A percentile compares a stretch with the other conserved stretches of the same genome.
Conservation (phyloP, 2,329 filamentous ascomycete species). For the Teratosphaeria viscida region DNA sequence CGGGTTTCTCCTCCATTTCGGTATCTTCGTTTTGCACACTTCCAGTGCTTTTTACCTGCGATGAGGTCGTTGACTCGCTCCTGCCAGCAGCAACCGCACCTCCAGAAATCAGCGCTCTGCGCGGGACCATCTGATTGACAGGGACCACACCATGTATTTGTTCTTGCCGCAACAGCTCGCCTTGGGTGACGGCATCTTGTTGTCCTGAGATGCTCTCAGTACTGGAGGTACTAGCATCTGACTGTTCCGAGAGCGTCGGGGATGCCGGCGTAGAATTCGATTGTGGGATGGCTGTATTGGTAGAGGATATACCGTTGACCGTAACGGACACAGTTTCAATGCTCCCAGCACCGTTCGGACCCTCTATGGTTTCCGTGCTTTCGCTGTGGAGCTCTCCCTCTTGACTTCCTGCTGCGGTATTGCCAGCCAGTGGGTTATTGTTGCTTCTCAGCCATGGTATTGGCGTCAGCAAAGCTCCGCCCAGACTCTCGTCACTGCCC, state of each 20-base stretch:
- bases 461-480: constrained; percentile 82
- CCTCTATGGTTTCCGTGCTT: constrained; percentile 69
- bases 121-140: constrained; percentile 42
- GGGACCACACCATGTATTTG: constrained; percentile 73
- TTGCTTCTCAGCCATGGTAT: constrained; percentile 67
- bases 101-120: constrained; percentile 16
- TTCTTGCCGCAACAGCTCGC: constrained; percentile 75
- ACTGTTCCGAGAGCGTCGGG: constrained; percentile 22
- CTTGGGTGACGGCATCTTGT: constrained; percentile 59
- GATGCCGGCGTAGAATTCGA: constrained; percentile 14
- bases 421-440: constrained; percentile 6
- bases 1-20: constrained; percentile 32
- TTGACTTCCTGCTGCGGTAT: constrained; percentile 13
- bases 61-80: constrained; percentile 10
- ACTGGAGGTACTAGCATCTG: constrained; percentile 26
- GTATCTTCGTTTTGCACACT: constrained; percentile 14
- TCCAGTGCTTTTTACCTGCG: constrained; percentile 1
- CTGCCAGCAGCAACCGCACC: constrained; percentile 15
- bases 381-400: constrained; percentile 55
- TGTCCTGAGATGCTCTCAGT: constrained; percentile 23
- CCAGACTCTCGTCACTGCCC: constrained; percentile 79
- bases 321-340: constrained; percentile 73
- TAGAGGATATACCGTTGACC: constrained; percentile 48
- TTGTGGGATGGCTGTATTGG: constrained; percentile 5
- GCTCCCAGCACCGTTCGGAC: constrained; percentile 66